Evolutionary conservation across 1,139 yeast genomes (phyloP).

Genomic region (Saccharomycopsis hybrid): DNA sequence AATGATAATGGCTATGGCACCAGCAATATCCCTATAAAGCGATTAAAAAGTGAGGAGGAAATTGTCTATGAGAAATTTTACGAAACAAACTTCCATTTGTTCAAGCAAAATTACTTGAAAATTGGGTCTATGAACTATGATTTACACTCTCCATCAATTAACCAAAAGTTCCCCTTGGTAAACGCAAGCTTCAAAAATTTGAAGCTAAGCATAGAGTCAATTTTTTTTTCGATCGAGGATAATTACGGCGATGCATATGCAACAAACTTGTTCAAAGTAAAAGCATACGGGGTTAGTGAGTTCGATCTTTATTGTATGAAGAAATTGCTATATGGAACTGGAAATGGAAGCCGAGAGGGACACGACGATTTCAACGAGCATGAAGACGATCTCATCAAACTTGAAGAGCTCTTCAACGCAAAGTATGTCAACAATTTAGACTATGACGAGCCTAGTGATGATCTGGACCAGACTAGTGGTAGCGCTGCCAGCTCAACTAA

Average conservation of each 20-base stretch:
- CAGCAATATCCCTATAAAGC: conserved; percentile 15
- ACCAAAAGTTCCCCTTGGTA: conserved; percentile 1
- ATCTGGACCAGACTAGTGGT: too few species aligned
- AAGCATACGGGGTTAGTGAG: conserved; percentile 19
- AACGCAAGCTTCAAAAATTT: conserved; percentile 12
- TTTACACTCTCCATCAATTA: not conserved
- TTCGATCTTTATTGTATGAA: conserved; percentile 20
- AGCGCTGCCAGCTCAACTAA: not conserved
- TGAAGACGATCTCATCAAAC: conserved; percentile 2
- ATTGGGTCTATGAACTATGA: conserved; percentile 20
- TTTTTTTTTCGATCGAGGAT: conserved; percentile 20
- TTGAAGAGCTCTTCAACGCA: conserved; percentile 15
- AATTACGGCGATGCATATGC: conserved; percentile 18
- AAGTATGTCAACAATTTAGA: conserved; percentile 11
- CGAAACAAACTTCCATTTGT: conserved; percentile 16
- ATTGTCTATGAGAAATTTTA: conserved; percentile 18
- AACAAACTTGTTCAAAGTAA: conserved; percentile 19
- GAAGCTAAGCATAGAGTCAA: conserved; percentile 6
- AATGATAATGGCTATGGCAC: conserved; percentile 2
- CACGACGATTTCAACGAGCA: not conserved
- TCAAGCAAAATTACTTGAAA: conserved; percentile 15
- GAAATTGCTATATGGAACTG: conserved; percentile 10
- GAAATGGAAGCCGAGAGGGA: not conserved
- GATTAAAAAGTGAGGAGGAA: conserved; percentile 16
- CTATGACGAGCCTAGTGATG: too few species aligned